phyloP scores from a whole-genome alignment of 345 rosid genomes.

The Acer yangbiense region DNA sequence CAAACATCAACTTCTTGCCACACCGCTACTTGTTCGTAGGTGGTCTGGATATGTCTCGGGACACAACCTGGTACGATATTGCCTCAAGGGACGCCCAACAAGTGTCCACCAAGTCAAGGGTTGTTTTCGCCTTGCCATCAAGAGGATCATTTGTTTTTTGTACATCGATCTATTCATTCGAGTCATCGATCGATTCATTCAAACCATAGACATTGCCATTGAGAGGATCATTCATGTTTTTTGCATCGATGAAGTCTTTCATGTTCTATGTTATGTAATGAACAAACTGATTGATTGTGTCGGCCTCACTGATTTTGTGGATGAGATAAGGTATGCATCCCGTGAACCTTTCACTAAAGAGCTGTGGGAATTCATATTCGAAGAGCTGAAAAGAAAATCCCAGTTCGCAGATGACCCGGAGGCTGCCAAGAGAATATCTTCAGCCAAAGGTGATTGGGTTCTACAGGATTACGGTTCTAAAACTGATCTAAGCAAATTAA shows the following conservation, averaged over 20 bases:
- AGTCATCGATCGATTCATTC: too few species aligned
- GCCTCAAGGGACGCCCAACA: constrained; percentile 33
- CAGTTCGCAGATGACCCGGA: neutral
- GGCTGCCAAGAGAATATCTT: constrained; percentile 35
- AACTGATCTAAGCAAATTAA: constrained; percentile 17
- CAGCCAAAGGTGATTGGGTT: constrained; percentile 62
- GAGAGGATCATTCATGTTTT: too few species aligned
- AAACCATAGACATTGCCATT: too few species aligned
- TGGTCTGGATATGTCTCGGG: constrained; percentile 54
- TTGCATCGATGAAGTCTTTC: too few species aligned
- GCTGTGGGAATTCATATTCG: neutral
- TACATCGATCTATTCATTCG: too few species aligned
- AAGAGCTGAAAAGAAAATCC: neutral
- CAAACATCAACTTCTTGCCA: neutral
- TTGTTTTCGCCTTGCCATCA: neutral
- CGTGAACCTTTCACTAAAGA: neutral
- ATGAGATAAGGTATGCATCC: neutral
- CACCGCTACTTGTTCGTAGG: constrained; percentile 33
- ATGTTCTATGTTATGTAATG: neutral
- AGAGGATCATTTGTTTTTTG: neutral
- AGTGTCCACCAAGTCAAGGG: constrained; percentile 32
- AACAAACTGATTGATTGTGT: neutral
- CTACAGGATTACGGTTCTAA: constrained; percentile 24
- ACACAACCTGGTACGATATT: constrained; percentile 52
- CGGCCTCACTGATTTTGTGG: neutral